phyloP scores from a whole-genome alignment of 164 flowering plant genomes.

The Echeveria elegans region DNA sequence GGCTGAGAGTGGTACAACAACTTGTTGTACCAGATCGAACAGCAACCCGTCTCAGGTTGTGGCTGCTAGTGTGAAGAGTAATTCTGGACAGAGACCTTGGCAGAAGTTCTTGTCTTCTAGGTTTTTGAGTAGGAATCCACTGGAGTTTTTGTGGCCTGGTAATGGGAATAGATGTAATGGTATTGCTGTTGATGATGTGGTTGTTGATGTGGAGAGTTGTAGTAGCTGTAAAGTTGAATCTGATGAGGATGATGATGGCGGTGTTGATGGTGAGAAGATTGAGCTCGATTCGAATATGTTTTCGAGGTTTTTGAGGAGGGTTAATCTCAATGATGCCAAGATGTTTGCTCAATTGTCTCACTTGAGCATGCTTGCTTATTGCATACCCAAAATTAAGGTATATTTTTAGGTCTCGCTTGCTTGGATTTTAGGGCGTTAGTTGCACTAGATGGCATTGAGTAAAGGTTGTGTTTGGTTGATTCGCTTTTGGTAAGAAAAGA shows the following conservation, averaged over 20 bases:
- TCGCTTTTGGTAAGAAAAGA: too few species aligned
- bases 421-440: neutral
- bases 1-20: neutral
- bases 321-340: slow-evolving; percentile 64
- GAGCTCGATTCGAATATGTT: slow-evolving; percentile 63
- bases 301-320: slow-evolving; percentile 60
- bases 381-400: slow-evolving; percentile 78
- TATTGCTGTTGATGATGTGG: slow-evolving; percentile 1
- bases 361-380: slow-evolving; percentile 75
- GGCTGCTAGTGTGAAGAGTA: neutral
- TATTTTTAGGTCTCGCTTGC: neutral
- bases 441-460: neutral
- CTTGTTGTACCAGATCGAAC: neutral
- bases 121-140: slow-evolving; percentile 5
- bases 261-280: slow-evolving; percentile 12
- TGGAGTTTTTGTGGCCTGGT: slow-evolving; percentile 6
- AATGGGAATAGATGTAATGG: neutral
- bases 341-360: slow-evolving; percentile 75
- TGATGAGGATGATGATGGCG: neutral
- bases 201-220: neutral
- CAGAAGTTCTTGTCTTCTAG: neutral
- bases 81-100: neutral
- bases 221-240: neutral
- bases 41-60: neutral
- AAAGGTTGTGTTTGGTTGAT: neutral